Base-by-base conservation (phyloP, 495 filamentous ascomycete genomes). In the Penicillium daleae region DNA sequence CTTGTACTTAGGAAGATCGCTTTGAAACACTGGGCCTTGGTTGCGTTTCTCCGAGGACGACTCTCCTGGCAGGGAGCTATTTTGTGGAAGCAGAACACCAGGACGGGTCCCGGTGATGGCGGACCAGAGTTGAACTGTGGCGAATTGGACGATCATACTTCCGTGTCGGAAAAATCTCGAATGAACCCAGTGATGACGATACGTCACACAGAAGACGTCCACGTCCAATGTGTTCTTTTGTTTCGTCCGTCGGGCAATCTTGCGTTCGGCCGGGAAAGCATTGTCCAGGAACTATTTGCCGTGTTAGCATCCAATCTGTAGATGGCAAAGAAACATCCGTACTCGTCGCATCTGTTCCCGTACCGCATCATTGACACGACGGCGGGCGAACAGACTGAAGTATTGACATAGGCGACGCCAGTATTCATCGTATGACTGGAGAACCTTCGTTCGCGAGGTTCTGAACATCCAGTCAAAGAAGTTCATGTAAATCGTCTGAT, bases 381-480 rank as follows among this genome's bases (percentile, higher is more conserved):
- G 33, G 2, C 33, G 33, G 33, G 33, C 33, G 33, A 35, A 35
- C 12, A 35, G 33, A 2, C 12, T 9, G 33, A 35, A 13, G 12
- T 35, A 35, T 35, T 35, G 33, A 35, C 33, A 35, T 8, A 35
- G 33, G 33, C 33, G 59, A 13, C 64, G 62, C 73, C 52, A 73
- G 59, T 76, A 73, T 56, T 73, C 40, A 62, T 73, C 55, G 55
- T 76, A 73, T 27, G 55, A 69, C 55, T 72, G 59, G 19, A 75
- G 66, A 7, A n/a, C 1, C 57, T 72, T 74, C 66, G 71, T 40
- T 60, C 52, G 48, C 59, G 59, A 71, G 46, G 57, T 72, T 46
- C 56, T 74, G 10, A 39, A 70, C 49, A 76, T 76, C 71, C 49
- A 76, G 39, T 76, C 63, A 24, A 76, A 72, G 63, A 74, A 71